Evolutionary conservation across 345 rosid species (phyloP), one percentile per base, ranked within the genome.

Genomic region (Sisymbrium altissimum): DNA sequence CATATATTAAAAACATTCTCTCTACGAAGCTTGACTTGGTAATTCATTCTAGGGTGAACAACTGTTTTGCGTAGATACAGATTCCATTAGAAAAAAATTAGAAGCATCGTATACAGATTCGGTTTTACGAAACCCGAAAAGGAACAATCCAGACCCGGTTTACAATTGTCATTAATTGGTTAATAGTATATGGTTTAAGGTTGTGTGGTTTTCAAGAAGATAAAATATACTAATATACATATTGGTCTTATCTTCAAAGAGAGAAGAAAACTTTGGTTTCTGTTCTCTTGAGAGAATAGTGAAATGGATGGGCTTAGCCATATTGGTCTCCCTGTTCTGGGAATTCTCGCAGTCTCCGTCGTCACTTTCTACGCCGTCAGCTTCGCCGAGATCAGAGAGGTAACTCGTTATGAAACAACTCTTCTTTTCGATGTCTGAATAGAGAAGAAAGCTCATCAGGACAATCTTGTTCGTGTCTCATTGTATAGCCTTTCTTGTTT

Each of bases 361-460:
- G 83, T 83, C 53, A 87, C 92, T 14, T 87, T 86, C 83, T 88
- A 87, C 72, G 90, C 65, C 11, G 90, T 87, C 2, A 88, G 92
- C 86, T 88, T 87, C 48, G 40, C 81, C 9, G 92, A 87, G 83
- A 55, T 88, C 9, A 76, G 89, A 62, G 92, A 91, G 94, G 91
- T 88, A 70, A 4, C 50, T 40, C 14, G 3, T 50, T 39, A 9
- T 29, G 1, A 43, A 29, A 30, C 64, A 40, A 25, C 54, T n/a
- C 12, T 40, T 35, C 13, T 6, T 40, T n/a, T 0, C 30, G 11
- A 25, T 38, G 11, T 21, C 9, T 19, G 59, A 54, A 23, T 23
- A 19, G 14, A 29, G 36, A 23, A 14, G 15, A 53, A 29, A 54
- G 12, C 15, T 54, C 39, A 55, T n/a, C 60, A 55, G 64, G 49